Percentiles rank a stretch among this genome's conserved stretches.
phyloP scores from a whole-genome alignment of 495 filamentous ascomycete genomes.

The Neurospora terricola region DNA sequence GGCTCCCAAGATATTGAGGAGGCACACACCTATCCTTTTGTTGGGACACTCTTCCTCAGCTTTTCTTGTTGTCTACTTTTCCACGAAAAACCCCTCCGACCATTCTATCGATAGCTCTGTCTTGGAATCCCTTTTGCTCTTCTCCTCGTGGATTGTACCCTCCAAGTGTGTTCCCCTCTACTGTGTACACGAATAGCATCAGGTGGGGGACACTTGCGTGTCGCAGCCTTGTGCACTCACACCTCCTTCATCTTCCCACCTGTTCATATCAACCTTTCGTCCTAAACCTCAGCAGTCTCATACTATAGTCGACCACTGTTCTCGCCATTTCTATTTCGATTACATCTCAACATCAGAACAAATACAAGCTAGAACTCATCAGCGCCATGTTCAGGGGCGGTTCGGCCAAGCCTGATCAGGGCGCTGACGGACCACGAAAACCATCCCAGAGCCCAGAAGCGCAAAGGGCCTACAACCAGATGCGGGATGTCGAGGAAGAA shows the following conservation, averaged over 20 bases:
- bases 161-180: not conserved
- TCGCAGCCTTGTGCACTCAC: not conserved
- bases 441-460: slow-evolving; percentile 17
- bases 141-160: not conserved
- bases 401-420: not conserved
- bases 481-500: slow-evolving; percentile 16
- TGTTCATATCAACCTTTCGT: not conserved
- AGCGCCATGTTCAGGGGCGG: not conserved
- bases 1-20: not conserved
- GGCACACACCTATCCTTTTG: not conserved
- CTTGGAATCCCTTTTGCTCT: not conserved
- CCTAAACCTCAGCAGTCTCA: not conserved
- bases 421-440: not conserved
- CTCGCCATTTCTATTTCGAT: not conserved
- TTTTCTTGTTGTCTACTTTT: not conserved
- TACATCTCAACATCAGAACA: not conserved
- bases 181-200: not conserved
- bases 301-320: not conserved
- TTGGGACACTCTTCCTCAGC: not conserved
- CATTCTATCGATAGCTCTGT: not conserved
- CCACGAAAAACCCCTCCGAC: not conserved
- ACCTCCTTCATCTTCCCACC: not conserved
- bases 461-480: slow-evolving; percentile 28
- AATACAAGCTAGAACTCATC: not conserved
- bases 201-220: not conserved